Evolutionary conservation across 2,329 filamentous ascomycete genomes (phyloP).

Genomic region (Nothopassalora personata): DNA sequence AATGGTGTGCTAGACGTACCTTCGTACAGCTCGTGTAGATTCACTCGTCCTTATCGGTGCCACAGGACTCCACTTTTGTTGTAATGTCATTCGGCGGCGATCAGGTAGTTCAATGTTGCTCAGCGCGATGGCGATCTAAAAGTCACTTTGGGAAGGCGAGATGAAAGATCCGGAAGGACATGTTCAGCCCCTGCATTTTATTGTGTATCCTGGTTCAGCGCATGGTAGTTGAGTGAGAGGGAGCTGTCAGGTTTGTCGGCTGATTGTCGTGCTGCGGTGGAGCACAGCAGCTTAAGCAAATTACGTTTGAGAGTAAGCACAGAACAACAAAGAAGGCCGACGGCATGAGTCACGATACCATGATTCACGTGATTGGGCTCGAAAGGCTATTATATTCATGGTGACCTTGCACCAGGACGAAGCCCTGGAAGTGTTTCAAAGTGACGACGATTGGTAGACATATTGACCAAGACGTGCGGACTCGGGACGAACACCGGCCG

Average conservation of each 20-base stretch:
- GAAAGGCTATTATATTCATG: not conserved
- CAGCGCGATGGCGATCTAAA: not conserved
- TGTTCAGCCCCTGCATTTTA: conserved; percentile 10
- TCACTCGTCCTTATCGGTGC: conserved; percentile 4
- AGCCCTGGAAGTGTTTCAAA: not conserved
- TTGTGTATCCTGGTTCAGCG: not conserved
- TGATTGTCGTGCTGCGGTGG: not conserved
- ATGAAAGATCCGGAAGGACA: conserved; percentile 9
- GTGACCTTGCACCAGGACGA: not conserved
- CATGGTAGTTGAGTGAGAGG: not conserved
- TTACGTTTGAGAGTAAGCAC: not conserved
- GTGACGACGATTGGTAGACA: not conserved
- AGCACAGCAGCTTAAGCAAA: not conserved
- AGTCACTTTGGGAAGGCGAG: conserved; percentile 5
- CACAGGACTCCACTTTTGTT: conserved; percentile 4
- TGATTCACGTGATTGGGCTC: not conserved
- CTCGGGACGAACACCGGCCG: not conserved
- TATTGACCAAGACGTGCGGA: not conserved
- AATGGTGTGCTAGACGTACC: conserved; percentile 4
- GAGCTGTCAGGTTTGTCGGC: not conserved
- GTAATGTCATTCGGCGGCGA: not conserved
- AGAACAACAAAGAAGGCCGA: not conserved
- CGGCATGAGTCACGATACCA: not conserved
- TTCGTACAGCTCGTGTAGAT: not conserved
- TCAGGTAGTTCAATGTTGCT: not conserved